Percentiles rank a stretch among this genome's conserved stretches.
phyloP scores from a whole-genome alignment of 2,329 filamentous ascomycete genomes.

The Canariomyces notabilis region DNA sequence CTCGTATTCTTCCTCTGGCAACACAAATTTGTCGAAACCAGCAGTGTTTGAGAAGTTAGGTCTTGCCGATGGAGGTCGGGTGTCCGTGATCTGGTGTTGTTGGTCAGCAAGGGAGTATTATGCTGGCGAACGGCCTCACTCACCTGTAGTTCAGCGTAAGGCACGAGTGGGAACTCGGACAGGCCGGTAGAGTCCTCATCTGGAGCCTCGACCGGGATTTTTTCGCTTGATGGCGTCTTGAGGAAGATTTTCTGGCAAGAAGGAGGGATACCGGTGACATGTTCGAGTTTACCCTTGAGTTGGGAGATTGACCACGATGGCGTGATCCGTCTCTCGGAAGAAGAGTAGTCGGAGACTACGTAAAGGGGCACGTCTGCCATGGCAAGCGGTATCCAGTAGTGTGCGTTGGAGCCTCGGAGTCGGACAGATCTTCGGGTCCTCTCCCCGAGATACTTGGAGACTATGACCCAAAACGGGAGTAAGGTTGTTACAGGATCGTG shows the following conservation, averaged over 20 bases:
- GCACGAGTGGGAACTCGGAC: conserved; percentile 59
- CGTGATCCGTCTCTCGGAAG: conserved; percentile 84
- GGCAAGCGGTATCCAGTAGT: conserved; percentile 30
- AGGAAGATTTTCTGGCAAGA: conserved; percentile 70
- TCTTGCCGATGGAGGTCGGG: conserved; percentile 67
- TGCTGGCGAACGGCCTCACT: conserved; percentile 32
- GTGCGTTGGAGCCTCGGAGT: no score
- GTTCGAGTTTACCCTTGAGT: conserved; percentile 83
- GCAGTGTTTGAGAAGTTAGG: conserved; percentile 78
- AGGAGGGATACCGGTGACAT: conserved; percentile 86
- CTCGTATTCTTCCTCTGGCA: conserved; percentile 83
- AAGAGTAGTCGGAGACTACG: conserved; percentile 69
- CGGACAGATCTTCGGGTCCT: no score
- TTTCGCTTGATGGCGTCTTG: conserved; percentile 56
- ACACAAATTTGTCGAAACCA: conserved; percentile 80
- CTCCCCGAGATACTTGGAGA: no score
- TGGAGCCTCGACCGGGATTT: conserved; percentile 60
- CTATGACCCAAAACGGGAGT: no score
- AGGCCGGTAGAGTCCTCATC: conserved; percentile 69
- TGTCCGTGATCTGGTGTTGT: conserved; percentile 64
- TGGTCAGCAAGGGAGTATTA: background rate
- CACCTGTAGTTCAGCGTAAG: conserved; percentile 77
- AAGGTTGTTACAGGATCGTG: no score
- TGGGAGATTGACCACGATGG: conserved; percentile 85
- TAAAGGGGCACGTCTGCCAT: conserved; percentile 72